Base-by-base conservation (phyloP, 2,329 filamentous ascomycete genomes). In the Ceratocystis cubensis region DNA sequence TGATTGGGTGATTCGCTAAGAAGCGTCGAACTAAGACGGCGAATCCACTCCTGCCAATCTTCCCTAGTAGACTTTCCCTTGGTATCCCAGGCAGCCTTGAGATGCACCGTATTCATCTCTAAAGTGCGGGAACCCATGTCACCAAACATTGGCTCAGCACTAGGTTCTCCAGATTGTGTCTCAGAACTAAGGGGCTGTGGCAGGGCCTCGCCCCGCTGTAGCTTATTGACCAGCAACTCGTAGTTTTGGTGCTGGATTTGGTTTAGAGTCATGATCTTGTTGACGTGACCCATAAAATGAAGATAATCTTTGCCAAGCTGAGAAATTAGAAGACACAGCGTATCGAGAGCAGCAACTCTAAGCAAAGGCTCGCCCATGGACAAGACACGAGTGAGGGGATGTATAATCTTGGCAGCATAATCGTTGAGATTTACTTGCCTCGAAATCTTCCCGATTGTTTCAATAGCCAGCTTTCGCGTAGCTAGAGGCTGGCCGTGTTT, bases 41-140 rank as follows among this genome's bases (percentile, higher is more conserved):
- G 86, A 76, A 99, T 91, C 94, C 94, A 99, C 75, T 99, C 94
- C 72, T 96, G 90, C 94, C 94, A 99, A 76, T 99, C 94, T 74
- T 99, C 94, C 72, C 92, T 91, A 8, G 94, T 99, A 0, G 93
- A 96, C 73, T 96, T 96, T 69, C 95, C 91, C 68, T 88, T 91
- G 0, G 95, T 94, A 71, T 97, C 94, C 94, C 94, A 99, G 0
- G 95, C 94, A 70, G 88, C 88, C 76, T 97, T 96, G 25, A 99
- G 80, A 78, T 99, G 95, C 70, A 97, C 92, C 63, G 96, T 91
- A 71, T 99, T 99, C 75, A 97, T 93, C 69, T 96, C 91, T 44
- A 97, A 82, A 76, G 97, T 97, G 80, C 96, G 96, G 13, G 88
- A 89, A 1, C 87, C 86, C 57, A 95, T 88, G 70, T 97, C 93